Base-by-base conservation (phyloP, 2,329 filamentous ascomycete genomes). In the Arachnopeziza araneosa region DNA sequence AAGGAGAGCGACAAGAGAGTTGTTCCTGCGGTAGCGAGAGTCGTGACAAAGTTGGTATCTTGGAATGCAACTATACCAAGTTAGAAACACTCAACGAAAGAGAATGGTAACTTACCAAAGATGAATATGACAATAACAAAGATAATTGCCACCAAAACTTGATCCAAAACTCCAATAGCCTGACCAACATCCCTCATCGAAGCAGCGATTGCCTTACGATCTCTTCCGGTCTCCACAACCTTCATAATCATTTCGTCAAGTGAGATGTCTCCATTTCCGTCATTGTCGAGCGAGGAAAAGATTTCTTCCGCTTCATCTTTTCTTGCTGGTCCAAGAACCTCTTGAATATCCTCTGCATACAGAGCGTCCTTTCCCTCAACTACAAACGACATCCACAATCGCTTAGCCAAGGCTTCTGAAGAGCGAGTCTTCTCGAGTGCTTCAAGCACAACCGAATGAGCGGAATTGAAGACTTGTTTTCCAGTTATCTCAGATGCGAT, bases 101-200 rank as follows among this genome's bases (percentile, higher is more conserved):
- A 21, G 48, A 12, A 23, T 24, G 10, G 26, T 8, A 55, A 79
- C 82, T 77, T 80, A 85, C 85, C 78, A 76, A 96, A 96, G 68
- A 96, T 87, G 72, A 96, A 89, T 70, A 97, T 77, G 68, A 89
- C 83, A 61, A 96, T 83, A 57, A 98, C 79, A 56, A 92, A 80
- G 48, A 96, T 90, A 50, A 97, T 84, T 58, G 89, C 87, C 63
- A 91, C 83, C 22, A 98, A 81, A 56, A 99, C 84, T 65, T 88
- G 88, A 76, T 99, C 93, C 50, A 99, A 86, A 10, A 96, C 93
- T 66, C 87, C 85, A 72, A 98, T 91, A 44, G 95, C 95, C 75
- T 97, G 91, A 68, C 95, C 91, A 66, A 99, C 95, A 75, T 99
- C 95, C 77, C 96, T 92, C 91, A 98, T 96, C 75, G 92, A 96